Evolutionary conservation across 2,329 filamentous ascomycete genomes (phyloP).

Genomic region (Ophiostoma perfectum): DNA sequence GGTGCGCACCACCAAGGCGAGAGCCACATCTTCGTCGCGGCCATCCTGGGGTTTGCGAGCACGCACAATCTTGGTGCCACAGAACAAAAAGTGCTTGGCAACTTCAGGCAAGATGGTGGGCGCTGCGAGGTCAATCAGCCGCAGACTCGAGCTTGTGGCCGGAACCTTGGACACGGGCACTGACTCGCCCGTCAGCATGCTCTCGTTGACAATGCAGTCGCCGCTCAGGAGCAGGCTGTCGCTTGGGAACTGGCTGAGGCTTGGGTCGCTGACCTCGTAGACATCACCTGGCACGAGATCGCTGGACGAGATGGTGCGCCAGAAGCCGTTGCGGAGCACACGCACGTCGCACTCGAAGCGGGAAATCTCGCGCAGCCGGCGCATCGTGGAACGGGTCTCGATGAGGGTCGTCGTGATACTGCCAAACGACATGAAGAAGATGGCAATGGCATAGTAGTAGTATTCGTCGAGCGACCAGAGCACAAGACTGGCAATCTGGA

Average conservation of each 20-base stretch:
- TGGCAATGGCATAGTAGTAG: constrained; percentile 94
- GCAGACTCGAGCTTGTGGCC: constrained; percentile 73
- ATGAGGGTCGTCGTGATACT: constrained; percentile 86
- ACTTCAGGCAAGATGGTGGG: constrained; percentile 77
- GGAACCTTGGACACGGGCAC: constrained; percentile 93
- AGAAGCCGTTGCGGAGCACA: constrained; percentile 90
- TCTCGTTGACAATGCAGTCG: constrained; percentile 98
- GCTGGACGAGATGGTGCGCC: constrained; percentile 79
- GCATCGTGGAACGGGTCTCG: constrained; percentile 91
- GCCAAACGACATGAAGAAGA: constrained; percentile 88
- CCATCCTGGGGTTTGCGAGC: constrained; percentile 77
- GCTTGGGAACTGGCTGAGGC: constrained; percentile 78
- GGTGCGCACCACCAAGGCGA: constrained; percentile 88
- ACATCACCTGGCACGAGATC: constrained; percentile 94
- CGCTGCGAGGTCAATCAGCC: constrained; percentile 68
- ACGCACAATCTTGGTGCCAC: constrained; percentile 90
- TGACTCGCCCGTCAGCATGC: constrained; percentile 96
- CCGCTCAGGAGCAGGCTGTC: constrained; percentile 88
- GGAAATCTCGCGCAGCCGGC: constrained; percentile 81
- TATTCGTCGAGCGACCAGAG: constrained; percentile 96
- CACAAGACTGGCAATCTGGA: constrained; percentile 88
- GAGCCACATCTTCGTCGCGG: constrained; percentile 80
- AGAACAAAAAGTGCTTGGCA: constrained; percentile 86
- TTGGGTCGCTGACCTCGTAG: constrained; percentile 94
- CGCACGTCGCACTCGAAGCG: constrained; percentile 92